Evolutionary conservation across 192 early-diverging fungal genomes (phyloP).

Genomic region (Linnemannia hyalina): DNA sequence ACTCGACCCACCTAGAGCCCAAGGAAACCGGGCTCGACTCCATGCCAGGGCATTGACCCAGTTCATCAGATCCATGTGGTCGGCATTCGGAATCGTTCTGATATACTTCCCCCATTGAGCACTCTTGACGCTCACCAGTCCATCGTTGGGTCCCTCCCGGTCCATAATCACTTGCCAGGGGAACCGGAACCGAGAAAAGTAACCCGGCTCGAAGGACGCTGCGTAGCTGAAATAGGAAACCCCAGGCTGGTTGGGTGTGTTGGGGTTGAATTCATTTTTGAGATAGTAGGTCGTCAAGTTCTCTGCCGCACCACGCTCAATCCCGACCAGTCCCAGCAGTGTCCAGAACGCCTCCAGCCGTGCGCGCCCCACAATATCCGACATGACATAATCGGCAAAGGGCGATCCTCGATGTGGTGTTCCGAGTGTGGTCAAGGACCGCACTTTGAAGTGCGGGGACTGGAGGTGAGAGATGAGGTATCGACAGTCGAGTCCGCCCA

Average conservation of each 20-base stretch:
- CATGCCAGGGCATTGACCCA: constrained; percentile 51
- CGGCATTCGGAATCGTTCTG: constrained; percentile 64
- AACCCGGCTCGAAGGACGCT: constrained; percentile 73
- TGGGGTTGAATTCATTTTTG: constrained; percentile 84
- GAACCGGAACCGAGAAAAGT: constrained; percentile 80
- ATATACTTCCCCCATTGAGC: constrained; percentile 92
- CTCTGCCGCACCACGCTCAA: constrained; percentile 91
- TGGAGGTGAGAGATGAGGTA: constrained; percentile 89
- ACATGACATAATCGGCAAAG: constrained; percentile 84
- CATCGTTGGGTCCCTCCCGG: constrained; percentile 93
- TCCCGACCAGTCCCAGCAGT: constrained; percentile 26
- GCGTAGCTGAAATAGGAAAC: constrained; percentile 89
- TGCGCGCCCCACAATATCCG: constrained; percentile 31
- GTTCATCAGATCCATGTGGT: constrained; percentile 57
- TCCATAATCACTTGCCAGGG: constrained; percentile 82
- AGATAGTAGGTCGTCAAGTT: constrained; percentile 91
- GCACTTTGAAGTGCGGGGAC: constrained; percentile 73
- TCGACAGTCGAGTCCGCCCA: constrained; percentile 95
- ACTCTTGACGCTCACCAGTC: constrained; percentile 88
- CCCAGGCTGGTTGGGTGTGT: constrained; percentile 81
- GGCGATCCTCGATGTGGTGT: constrained; percentile 94
- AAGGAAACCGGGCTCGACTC: constrained; percentile 49
- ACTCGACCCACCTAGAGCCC: constrained; percentile 50
- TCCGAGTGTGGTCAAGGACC: constrained; percentile 89
- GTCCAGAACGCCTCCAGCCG: constrained; percentile 38